phyloP scores from a whole-genome alignment of 2,329 filamentous ascomycete genomes.

The Dactylonectria estremocensis region DNA sequence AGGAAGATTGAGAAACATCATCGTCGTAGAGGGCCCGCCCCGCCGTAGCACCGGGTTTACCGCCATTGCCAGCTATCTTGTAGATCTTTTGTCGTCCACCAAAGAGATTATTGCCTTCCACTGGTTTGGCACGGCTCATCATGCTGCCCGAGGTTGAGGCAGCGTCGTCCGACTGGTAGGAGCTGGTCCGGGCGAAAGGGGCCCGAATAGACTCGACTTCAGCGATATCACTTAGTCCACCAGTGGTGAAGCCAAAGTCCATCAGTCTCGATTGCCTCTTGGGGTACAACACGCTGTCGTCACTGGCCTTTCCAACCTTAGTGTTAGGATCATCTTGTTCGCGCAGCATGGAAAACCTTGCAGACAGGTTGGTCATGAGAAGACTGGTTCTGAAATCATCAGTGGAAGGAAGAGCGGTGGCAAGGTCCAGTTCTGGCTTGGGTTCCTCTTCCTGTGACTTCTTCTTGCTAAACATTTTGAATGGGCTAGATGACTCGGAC shows the following conservation, averaged over 20 bases:
- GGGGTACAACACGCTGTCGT: slow-evolving; percentile 91
- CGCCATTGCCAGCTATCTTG: slow-evolving; percentile 76
- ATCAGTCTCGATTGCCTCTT: slow-evolving; percentile 84
- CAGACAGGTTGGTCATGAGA: slow-evolving; percentile 94
- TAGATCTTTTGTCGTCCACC: slow-evolving; percentile 97
- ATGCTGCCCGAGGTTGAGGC: slow-evolving; percentile 77
- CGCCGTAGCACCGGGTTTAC: slow-evolving; percentile 67
- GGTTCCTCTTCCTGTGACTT: slow-evolving; percentile 69
- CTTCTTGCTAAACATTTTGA: slow-evolving; percentile 70
- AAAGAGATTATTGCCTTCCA: slow-evolving; percentile 93
- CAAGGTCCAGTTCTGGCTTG: slow-evolving; percentile 80
- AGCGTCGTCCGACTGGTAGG: slow-evolving; percentile 80
- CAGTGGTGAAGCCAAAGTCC: slow-evolving; percentile 75
- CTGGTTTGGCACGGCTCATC: slow-evolving; percentile 87
- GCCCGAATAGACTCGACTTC: slow-evolving; percentile 88
- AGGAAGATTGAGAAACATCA: slow-evolving; percentile 86
- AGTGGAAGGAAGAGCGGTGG: slow-evolving; percentile 80
- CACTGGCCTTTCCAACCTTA: slow-evolving; percentile 92
- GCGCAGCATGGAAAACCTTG: slow-evolving; percentile 95
- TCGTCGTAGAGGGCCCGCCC: slow-evolving; percentile 87
- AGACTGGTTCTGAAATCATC: slow-evolving; percentile 97
- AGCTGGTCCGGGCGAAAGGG: slow-evolving; percentile 73
- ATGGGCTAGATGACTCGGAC: slow-evolving; percentile 66
- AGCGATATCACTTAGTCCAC: slow-evolving; percentile 84
- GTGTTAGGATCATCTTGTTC: slow-evolving; percentile 95